Percentiles rank a stretch among this genome's conserved stretches.
These are phyloP conservation scores for Cyclospora cayetanensis DNA, from an alignment of 169 alveolate genomes.

Conservation along the genomic window DNA sequence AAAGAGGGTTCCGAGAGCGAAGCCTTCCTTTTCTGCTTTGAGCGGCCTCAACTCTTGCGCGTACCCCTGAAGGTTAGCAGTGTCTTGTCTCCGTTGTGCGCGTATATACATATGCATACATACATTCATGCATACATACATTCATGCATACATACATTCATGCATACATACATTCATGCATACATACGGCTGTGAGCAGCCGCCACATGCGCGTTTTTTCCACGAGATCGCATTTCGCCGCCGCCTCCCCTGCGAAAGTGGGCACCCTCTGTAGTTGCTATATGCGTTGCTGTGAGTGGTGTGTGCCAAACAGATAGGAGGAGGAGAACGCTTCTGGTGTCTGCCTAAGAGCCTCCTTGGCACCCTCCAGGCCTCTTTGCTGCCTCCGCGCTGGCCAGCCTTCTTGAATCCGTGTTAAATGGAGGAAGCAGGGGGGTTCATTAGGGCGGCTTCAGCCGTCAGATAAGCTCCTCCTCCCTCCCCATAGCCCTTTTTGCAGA, in stretches of 20 bases:
- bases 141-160: too few relatives aligned
- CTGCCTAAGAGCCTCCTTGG: neutral
- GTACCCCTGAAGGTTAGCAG: constrained; percentile 10
- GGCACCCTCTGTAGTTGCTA: neutral
- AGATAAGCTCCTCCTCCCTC: too few relatives aligned
- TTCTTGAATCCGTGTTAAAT: neutral
- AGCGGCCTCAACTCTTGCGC: neutral
- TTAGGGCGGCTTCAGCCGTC: too few relatives aligned
- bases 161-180: too few relatives aligned
- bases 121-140: too few relatives aligned
- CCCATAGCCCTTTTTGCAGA: too few relatives aligned
- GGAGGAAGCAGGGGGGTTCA: neutral
- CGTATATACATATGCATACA: too few relatives aligned
- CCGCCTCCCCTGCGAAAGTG: too few relatives aligned
- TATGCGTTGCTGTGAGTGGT: neutral
- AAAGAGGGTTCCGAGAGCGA: neutral
- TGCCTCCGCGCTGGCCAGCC: neutral
- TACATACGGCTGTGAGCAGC: too few relatives aligned
- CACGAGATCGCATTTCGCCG: too few relatives aligned
- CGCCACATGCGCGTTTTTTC: too few relatives aligned
- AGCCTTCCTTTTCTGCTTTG: neutral
- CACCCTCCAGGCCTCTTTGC: neutral
- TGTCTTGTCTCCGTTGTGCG: too few relatives aligned
- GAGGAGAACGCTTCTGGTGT: neutral
- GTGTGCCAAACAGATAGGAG: neutral